Evolutionary conservation across 129 eudicot genomes (phyloP), one percentile per base, ranked within the genome.

Genomic region (Pulicaria dysenterica): DNA sequence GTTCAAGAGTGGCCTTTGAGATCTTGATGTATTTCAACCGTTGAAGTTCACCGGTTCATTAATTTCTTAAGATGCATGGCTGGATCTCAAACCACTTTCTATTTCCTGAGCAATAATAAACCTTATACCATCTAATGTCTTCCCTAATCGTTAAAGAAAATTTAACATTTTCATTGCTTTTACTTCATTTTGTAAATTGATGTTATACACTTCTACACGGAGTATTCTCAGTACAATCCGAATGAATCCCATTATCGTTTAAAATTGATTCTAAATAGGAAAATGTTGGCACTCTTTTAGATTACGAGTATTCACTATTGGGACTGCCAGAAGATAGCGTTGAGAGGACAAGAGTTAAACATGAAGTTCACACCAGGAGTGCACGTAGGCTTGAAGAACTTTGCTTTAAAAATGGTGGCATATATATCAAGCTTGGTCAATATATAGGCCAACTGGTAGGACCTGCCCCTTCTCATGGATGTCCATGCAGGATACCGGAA

Each of bases 391-490:
- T 92, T 70, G 86, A 83, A 77, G 90, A 92, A 67, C 90, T 87
- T 44, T 93, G 98, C 79, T 90, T 89, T 64, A 84, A 61, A 80
- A 93, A 93, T 82, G 98, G 96, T 59, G 98, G 96, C 42, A 89
- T 93, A 73, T 93, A 93, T 78, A 93, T 93, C 69, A 93, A 93
- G 83, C 96, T 93, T 75, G 98, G 98, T 72, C 98, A 92, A 74
- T 90, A 92, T 80, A 76, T 93, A 14, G 76, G 98, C 60, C 98
- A 93, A 78, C 78, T 93, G 95, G 98, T 93, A 85, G 71, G 87
- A 56, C 37, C 38, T 60, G 1, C 6, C 74, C 49, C 13, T 72
- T 45, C 58, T 42, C 65, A 62, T 47, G 46, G 68, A 34, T 36
- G 5, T 5, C 15, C 13, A 8, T 58, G 17, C 55, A 46, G 45